Percentiles rank a stretch among this genome's conserved stretches.
Conservation (phyloP, 225 moss, liverwort and hornwort species). For the Rhytidiadelphus loreus region DNA sequence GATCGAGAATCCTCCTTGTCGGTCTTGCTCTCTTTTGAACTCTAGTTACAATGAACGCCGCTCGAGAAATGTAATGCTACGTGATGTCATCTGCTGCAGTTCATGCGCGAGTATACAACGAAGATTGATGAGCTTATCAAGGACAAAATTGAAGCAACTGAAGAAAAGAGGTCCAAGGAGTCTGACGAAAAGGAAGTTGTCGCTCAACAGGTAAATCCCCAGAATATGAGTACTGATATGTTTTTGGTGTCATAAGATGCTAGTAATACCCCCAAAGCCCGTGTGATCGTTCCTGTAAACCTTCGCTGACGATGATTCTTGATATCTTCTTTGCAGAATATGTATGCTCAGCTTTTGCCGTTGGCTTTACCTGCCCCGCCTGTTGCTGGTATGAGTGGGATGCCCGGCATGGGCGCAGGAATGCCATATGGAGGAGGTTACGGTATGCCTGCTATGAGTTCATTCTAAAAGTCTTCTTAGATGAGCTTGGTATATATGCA, state of each 20-base stretch:
- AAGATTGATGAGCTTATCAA: conserved; percentile 94
- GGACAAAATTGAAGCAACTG: conserved; percentile 64
- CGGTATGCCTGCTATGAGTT: conserved; percentile 92
- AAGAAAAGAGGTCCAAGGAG: conserved; percentile 68
- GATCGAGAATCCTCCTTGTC: not conserved
- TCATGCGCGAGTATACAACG: conserved; percentile 82
- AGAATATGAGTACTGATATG: not conserved
- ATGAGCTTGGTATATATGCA: not conserved
- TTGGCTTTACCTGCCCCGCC: conserved; percentile 96
- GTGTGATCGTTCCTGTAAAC: not conserved
- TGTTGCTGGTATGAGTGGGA: conserved; percentile 73
- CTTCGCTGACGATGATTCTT: not conserved
- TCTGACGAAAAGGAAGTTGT: conserved; percentile 85
- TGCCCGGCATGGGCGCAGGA: conserved; percentile 36
- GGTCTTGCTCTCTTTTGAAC: not conserved
- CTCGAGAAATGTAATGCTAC: not conserved
- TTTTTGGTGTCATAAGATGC: not conserved
- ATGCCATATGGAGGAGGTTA: conserved; percentile 78
- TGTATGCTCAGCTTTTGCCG: conserved; percentile 98
- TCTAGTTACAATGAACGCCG: not conserved
- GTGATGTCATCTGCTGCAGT: conserved; percentile 30
- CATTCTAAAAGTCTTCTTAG: conserved; percentile 5
- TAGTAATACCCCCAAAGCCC: not conserved
- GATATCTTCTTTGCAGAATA: conserved; percentile 54
- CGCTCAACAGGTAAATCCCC: conserved; percentile 62